Percentiles rank a stretch among this genome's conserved stretches.
Conservation (phyloP, 768 basidiomycete species). For the Leccinum ochraceum region DNA sequence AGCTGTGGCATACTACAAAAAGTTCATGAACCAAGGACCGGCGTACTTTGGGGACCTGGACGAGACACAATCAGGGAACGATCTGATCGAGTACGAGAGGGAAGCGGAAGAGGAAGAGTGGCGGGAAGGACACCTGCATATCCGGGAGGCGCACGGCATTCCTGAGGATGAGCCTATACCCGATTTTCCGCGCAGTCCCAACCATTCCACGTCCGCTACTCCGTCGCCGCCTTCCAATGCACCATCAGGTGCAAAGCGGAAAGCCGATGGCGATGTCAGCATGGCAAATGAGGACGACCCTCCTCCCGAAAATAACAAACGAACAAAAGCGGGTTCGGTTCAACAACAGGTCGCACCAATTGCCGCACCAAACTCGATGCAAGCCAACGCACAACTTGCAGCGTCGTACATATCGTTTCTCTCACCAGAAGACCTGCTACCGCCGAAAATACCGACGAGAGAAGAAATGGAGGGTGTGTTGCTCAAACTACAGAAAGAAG, state of each 20-base stretch:
- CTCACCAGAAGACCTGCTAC: slow-evolving; percentile 66
- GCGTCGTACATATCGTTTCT: slow-evolving; percentile 76
- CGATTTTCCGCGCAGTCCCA: slow-evolving; percentile 42
- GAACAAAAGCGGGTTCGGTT: slow-evolving; percentile 25
- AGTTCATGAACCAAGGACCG: slow-evolving; percentile 85
- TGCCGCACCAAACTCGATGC: slow-evolving; percentile 17
- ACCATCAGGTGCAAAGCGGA: slow-evolving; percentile 50
- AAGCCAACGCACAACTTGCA: slow-evolving; percentile 51
- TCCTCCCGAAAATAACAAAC: slow-evolving; percentile 30
- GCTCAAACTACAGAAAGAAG: slow-evolving; percentile 76
- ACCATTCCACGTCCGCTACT: slow-evolving; percentile 1
- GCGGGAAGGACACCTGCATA: slow-evolving; percentile 57
- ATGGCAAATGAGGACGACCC: slow-evolving; percentile 34
- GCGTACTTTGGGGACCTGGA: slow-evolving; percentile 92
- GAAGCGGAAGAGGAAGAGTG: slow-evolving; percentile 75
- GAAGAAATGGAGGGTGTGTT: slow-evolving; percentile 80
- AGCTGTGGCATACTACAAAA: slow-evolving; percentile 74
- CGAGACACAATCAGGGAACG: slow-evolving; percentile 57
- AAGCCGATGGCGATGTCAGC: slow-evolving; percentile 47
- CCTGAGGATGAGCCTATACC: slow-evolving; percentile 53
- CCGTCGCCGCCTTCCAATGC: slow-evolving; percentile 25
- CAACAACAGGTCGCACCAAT: slow-evolving; percentile 7
- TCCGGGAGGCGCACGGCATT: slow-evolving; percentile 56
- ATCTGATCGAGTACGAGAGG: slow-evolving; percentile 69
- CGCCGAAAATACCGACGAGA: slow-evolving; percentile 72